Evolutionary conservation across 2,329 filamentous ascomycete genomes (phyloP).

Genomic region (Aspergillus vadensis): DNA sequence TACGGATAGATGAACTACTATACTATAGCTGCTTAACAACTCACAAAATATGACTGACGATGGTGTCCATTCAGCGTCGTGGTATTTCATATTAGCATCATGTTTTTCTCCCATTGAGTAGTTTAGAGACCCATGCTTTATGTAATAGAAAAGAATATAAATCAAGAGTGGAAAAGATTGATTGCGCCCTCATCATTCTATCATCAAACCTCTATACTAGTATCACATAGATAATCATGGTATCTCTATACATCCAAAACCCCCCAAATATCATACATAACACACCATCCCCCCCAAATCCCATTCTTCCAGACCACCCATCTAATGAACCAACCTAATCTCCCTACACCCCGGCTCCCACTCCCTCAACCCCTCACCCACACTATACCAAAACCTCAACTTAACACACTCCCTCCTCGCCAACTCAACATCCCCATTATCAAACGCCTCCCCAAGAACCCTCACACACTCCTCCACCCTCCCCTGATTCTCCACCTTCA

Average conservation of each 20-base stretch:
- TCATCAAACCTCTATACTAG: background rate
- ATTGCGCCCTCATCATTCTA: too few species aligned
- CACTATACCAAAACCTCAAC: slow-evolving; percentile 88
- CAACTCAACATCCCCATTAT: slow-evolving; percentile 62
- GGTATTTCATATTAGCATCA: background rate
- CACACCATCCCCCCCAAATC: background rate
- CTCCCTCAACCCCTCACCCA: slow-evolving; percentile 74
- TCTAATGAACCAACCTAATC: slow-evolving; percentile 55
- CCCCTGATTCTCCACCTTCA: slow-evolving; percentile 67
- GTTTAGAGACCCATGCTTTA: too few species aligned
- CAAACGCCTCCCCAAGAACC: slow-evolving; percentile 66
- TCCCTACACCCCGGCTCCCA: slow-evolving; percentile 77
- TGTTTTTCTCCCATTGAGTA: too few species aligned
- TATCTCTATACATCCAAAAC: background rate
- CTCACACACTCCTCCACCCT: slow-evolving; percentile 66
- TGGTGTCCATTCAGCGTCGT: background rate
- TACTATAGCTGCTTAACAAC: background rate
- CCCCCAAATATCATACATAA: background rate
- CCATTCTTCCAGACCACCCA: too few species aligned
- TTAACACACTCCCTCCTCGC: slow-evolving; percentile 74
- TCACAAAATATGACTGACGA: background rate
- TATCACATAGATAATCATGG: background rate
- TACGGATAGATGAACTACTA: background rate
- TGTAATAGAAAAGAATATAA: background rate
- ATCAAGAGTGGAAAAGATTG: background rate